Base-by-base conservation (phyloP, 2,329 filamentous ascomycete species). In the Pyricularia grisea region DNA sequence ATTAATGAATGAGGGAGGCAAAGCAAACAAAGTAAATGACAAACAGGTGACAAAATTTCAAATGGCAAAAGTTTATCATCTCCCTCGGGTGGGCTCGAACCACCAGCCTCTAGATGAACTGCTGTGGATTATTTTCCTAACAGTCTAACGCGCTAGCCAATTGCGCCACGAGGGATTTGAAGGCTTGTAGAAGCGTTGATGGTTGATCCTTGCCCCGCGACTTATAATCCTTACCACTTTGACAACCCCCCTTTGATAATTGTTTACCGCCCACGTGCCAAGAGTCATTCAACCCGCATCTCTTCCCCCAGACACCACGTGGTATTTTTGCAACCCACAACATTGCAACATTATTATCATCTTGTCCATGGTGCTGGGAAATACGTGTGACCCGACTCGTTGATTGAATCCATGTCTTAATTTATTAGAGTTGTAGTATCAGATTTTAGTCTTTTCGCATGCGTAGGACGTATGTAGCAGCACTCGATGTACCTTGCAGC, bases 131-230 rank as follows among this genome's bases (percentile, higher is more conserved):
- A 14, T 65, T n/a, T 66, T 23, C 64, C 30, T 85, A 85, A 86
- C 83, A 85, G 83, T 85, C 83, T 81, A 80, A 85, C 84, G 83
- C 83, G 83, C 83, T 85, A 85, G 82, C 83, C 84, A 85, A 83
- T 75, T 81, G 79, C 72, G 79, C 79, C 78, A 87, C 83, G 30
- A 61, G 58, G 67, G 66, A 67, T 30, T 9, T 23, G 58, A 28
- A 28, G 27, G 17, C 25, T 28, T 61, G 23, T 12, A 23, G 25
- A 61, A 27, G 58, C 23, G 58, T 25, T 61, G 58, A 12, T 61
- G 58, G 23, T 12, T 23, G 25, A 28, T 27, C 23, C 60, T 63
- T 63, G 60, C 60, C 9, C 2, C 17, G 25, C 7, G 0, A 30
- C 1, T 17, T 28, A 27, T 28, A 63, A 25, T 5, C 20, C 58